These are phyloP conservation scores for Candida sp. DNA, from an alignment of 1,139 yeast species.

Conservation along the genomic window DNA sequence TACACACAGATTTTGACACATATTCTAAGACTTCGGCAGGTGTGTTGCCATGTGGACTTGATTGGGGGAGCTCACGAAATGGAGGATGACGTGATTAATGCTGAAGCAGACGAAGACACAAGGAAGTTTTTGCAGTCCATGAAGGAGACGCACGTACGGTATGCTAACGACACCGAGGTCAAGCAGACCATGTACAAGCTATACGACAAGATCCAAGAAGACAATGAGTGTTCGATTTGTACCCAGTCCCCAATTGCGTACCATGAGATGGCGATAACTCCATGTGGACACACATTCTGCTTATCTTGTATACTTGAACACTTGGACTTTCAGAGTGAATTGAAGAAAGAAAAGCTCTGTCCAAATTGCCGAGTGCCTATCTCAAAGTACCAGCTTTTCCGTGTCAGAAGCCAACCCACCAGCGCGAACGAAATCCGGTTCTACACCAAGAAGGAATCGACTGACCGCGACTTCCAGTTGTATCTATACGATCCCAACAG, in stretches of 20 bases:
- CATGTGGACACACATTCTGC: slow-evolving; percentile 86
- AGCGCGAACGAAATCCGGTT: slow-evolving; percentile 36
- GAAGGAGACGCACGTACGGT: slow-evolving; percentile 28
- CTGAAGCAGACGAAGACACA: slow-evolving; percentile 19
- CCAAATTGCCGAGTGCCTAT: slow-evolving; percentile 62
- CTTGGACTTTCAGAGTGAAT: slow-evolving; percentile 47
- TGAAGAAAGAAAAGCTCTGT: slow-evolving; percentile 44
- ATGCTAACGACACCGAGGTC: slow-evolving; percentile 36
- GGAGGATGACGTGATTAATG: slow-evolving; percentile 33
- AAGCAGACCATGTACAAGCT: slow-evolving; percentile 30
- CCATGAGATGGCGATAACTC: slow-evolving; percentile 66
- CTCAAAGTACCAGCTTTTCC: slow-evolving; percentile 47
- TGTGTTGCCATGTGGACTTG: slow-evolving; percentile 83
- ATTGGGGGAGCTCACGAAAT: slow-evolving; percentile 50
- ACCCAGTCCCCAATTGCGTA: slow-evolving; percentile 63
- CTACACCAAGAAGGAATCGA: slow-evolving; percentile 30
- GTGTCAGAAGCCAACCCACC: slow-evolving; percentile 33
- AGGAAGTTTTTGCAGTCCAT: slow-evolving; percentile 19
- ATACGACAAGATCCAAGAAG: slow-evolving; percentile 32
- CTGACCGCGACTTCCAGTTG: slow-evolving; percentile 33
- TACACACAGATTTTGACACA: slow-evolving; percentile 86
- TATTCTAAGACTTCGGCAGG: slow-evolving; percentile 81
- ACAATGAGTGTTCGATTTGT: slow-evolving; percentile 85
- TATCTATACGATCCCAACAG: slow-evolving; percentile 53
- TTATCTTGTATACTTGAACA: slow-evolving; percentile 76